A percentile compares a stretch with the other conserved stretches of the same genome.
phyloP scores from a whole-genome alignment of 1,284 basidiomycete species.

The Butyriboletus appendiculatus region DNA sequence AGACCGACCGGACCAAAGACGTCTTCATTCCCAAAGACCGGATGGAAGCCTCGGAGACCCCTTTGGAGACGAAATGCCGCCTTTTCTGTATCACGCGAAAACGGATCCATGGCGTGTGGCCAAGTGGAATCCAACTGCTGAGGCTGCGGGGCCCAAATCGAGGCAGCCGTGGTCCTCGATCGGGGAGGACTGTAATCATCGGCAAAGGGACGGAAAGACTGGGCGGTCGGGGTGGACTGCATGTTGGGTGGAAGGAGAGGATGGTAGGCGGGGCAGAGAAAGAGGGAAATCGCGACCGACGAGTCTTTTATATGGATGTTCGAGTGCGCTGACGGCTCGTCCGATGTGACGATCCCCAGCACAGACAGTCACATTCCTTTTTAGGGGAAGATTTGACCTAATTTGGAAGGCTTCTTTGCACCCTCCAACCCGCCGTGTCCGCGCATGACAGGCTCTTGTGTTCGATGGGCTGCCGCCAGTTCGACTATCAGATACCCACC shows the following conservation, averaged over 20 bases:
- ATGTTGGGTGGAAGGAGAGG: constrained; percentile 21
- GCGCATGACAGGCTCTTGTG: constrained; percentile 28
- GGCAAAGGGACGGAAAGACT: constrained; percentile 32
- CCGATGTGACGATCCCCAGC: constrained; percentile 35
- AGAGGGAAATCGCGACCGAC: constrained; percentile 28
- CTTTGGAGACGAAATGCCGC: constrained; percentile 30
- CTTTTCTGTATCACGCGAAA: constrained; percentile 50
- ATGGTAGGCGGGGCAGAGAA: constrained; percentile 30
- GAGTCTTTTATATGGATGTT: constrained; percentile 36
- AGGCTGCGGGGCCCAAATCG: constrained; percentile 79
- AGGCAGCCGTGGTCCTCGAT: constrained; percentile 44
- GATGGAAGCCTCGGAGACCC: constrained; percentile 25
- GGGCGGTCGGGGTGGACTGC: constrained; percentile 27
- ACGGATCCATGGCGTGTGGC: constrained; percentile 62
- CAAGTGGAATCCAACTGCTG: constrained; percentile 64
- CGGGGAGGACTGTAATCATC: constrained; percentile 34
- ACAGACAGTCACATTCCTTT: constrained; percentile 35
- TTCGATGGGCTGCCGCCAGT: constrained; percentile 18
- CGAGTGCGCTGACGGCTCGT: constrained; percentile 23
- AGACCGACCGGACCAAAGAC: constrained; percentile 65
- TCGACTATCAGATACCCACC: constrained; percentile 28
- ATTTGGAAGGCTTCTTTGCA: constrained; percentile 34
- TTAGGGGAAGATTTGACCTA: constrained; percentile 34
- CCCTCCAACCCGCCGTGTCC: constrained; percentile 20
- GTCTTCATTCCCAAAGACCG: constrained; percentile 48